These are phyloP conservation scores for Solanum corneliomulleri DNA, from an alignment of 257 asterid species.

Conservation along the genomic window DNA sequence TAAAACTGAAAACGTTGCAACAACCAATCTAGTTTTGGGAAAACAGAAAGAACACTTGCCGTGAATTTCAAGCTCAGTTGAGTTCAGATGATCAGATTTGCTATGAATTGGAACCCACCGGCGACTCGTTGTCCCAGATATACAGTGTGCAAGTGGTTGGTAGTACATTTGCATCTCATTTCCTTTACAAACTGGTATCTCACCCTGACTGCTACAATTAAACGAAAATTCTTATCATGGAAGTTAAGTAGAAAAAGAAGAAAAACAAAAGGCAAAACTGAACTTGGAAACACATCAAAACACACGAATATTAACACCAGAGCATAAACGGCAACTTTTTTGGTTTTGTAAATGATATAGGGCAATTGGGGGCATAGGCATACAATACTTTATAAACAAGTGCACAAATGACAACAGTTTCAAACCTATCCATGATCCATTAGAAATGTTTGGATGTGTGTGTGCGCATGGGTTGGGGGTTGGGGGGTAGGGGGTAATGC, in stretches of 20 bases:
- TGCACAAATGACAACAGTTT: background rate
- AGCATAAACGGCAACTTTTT: background rate
- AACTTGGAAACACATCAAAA: background rate
- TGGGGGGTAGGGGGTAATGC: too few species aligned
- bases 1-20: background rate
- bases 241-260: background rate
- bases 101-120: conserved; percentile 78
- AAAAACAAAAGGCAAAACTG: background rate
- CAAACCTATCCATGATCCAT: background rate
- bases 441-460: background rate
- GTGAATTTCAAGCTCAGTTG: conserved; percentile 51
- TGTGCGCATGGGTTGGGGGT: background rate
- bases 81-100: conserved; percentile 33
- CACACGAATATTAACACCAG: background rate
- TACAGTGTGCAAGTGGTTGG: conserved; percentile 59
- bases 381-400: background rate
- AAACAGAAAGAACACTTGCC: conserved; percentile 34
- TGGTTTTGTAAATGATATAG: background rate
- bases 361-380: background rate
- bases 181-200: conserved; percentile 63
- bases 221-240: background rate
- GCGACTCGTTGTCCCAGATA: conserved; percentile 56
- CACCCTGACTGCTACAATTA: conserved; percentile 28
- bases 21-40: background rate
- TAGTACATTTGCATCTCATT: conserved; percentile 66